Evolutionary conservation across 2,329 filamentous ascomycete genomes (phyloP), one percentile per base, ranked within the genome.

Genomic region (Hypocreales sp.): DNA sequence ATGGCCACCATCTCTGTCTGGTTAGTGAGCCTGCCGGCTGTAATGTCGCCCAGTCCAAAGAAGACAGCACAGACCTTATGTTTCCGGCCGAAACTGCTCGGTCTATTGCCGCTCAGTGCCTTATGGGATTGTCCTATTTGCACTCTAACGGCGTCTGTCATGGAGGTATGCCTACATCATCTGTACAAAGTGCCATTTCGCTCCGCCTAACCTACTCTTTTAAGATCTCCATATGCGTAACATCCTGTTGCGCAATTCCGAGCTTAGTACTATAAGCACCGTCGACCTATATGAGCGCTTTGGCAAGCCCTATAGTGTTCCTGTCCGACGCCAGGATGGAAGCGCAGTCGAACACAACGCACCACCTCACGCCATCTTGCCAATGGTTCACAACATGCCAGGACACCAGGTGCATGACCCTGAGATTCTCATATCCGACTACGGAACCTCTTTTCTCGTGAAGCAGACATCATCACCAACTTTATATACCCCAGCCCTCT

Each of bases 371-470:
- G 22, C 22, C 22, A n/a, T 24, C 14, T 24, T 16, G 2, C 13
- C 22, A 24, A 15, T 24, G 22, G 22, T 16, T 15, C 22, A 24
- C 7, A 4, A 24, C 13, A 15, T 16, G 22, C 22, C 8, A 11
- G 22, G 6, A 16, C 13, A 16, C 7, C 4, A 24, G 11, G 2
- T 24, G 13, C 15, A 16, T 4, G 22, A 15, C 9, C 14, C 22
- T 10, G 22, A 24, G 22, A 24, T 24, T 13, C 22, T 24, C 14
- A 24, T 24, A 24, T 24, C 14, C 22, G 22, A 24, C 13, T 24
- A 24, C 15, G 22, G 22, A 24, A 24, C 22, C 7, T 24, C 22
- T 4, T 24, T 24, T 24, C 22, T 24, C 22, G 15, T 16, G 4
- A 15, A 24, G 11, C 14, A 24, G 15, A 15, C 22, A 16, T 10